These are phyloP conservation scores for Salix udensis DNA, from an alignment of 345 rosid species.

Conservation along the genomic window DNA sequence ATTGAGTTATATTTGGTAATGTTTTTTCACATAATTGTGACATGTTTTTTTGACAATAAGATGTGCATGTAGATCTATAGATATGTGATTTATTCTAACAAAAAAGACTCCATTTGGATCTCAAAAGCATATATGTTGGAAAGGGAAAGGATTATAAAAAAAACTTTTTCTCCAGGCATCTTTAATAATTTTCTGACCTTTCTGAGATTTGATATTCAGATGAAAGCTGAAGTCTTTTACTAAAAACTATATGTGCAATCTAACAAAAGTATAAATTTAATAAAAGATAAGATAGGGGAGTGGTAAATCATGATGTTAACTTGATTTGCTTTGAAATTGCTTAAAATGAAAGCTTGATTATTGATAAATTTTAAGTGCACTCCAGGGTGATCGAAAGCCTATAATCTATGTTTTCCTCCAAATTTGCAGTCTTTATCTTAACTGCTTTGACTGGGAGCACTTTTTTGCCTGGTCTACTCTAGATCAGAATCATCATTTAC, in stretches of 20 bases:
- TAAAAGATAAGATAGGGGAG: not conserved
- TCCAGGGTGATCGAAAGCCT: not conserved
- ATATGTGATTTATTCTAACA: not conserved
- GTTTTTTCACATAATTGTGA: not conserved
- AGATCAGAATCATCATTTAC: not conserved
- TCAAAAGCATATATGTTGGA: not conserved
- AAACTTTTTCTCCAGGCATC: not conserved
- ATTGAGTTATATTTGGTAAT: conserved; percentile 8
- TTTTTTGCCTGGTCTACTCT: not conserved
- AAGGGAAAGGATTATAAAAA: not conserved
- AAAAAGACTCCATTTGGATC: not conserved
- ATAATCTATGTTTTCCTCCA: not conserved
- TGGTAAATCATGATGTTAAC: too few relatives aligned
- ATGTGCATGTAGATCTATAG: not conserved
- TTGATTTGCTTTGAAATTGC: not conserved
- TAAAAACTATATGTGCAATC: not conserved
- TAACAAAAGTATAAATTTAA: not conserved
- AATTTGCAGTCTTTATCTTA: not conserved
- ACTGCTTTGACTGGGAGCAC: not conserved
- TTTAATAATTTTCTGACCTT: not conserved
- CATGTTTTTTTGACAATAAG: not conserved
- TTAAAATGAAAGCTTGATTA: not conserved
- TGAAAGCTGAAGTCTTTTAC: not conserved
- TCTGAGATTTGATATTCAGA: not conserved
- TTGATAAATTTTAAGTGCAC: not conserved